A percentile compares a stretch with the other conserved stretches of the same genome.
phyloP scores from a whole-genome alignment of 2,329 filamentous ascomycete genomes.

The Aspergillus novofumigatus region DNA sequence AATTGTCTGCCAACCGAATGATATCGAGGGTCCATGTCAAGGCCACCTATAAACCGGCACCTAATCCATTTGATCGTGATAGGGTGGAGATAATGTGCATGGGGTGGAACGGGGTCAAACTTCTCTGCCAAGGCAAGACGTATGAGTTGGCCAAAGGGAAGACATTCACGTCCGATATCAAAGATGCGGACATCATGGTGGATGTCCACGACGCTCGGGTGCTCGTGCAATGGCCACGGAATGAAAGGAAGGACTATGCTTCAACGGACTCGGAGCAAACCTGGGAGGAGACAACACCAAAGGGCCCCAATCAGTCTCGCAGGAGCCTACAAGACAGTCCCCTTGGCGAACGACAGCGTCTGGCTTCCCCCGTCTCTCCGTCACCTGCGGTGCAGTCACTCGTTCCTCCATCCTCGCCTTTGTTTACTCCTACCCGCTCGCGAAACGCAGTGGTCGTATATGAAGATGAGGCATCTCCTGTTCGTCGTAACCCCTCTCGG shows the following conservation, averaged over 20 bases:
- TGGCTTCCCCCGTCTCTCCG: slow-evolving; percentile 75
- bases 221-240: slow-evolving; percentile 78
- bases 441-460: slow-evolving; percentile 58
- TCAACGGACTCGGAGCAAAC: slow-evolving; percentile 61
- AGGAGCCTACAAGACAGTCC: slow-evolving; percentile 37
- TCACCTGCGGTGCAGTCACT: slow-evolving; percentile 51
- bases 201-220: slow-evolving; percentile 92
- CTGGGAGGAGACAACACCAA: slow-evolving; percentile 58
- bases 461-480: slow-evolving; percentile 63
- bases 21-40: slow-evolving; percentile 93
- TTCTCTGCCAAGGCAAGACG: slow-evolving; percentile 84
- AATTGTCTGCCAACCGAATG: slow-evolving; percentile 84
- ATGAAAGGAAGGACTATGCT: slow-evolving; percentile 50
- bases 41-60: slow-evolving; percentile 72
- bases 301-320: slow-evolving; percentile 26
- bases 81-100: slow-evolving; percentile 85
- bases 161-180: slow-evolving; percentile 83
- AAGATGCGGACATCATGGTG: slow-evolving; percentile 84
- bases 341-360: slow-evolving; percentile 57
- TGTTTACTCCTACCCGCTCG: slow-evolving; percentile 42
- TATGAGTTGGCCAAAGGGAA: slow-evolving; percentile 86
- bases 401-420: slow-evolving; percentile 40
- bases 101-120: slow-evolving; percentile 92
- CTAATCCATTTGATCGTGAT: slow-evolving; percentile 64
- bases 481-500: slow-evolving; percentile 37